A percentile compares a stretch with the other conserved stretches of the same genome.
Conservation (phyloP, 441 rosid genomes). For the Codiaeum variegatum region DNA sequence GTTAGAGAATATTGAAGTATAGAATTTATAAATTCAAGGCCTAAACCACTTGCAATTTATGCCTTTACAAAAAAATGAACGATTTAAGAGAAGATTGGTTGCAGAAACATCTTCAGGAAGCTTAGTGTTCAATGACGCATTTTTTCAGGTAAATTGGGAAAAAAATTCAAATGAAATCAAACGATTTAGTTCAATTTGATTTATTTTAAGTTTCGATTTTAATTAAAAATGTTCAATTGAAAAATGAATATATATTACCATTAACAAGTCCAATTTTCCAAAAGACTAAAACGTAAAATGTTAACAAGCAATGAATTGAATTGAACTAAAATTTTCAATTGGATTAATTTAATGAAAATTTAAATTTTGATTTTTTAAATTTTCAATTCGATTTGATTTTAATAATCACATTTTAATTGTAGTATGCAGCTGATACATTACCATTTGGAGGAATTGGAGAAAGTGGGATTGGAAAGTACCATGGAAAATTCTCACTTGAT, state of each 20-base stretch:
- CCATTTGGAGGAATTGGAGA: constrained; percentile 74
- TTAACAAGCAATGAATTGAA: no score
- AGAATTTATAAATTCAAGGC: constrained; percentile 50
- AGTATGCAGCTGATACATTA: constrained; percentile 49
- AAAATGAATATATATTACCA: no score
- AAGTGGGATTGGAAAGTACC: constrained; percentile 58
- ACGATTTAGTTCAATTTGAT: no score
- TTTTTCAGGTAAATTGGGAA: constrained; percentile 71
- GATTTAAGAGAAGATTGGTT: constrained; percentile 35
- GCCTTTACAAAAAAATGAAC: constrained; percentile 59
- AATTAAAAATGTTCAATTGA: no score
- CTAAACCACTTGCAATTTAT: constrained; percentile 72
- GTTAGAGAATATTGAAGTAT: constrained; percentile 68
- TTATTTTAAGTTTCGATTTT: no score
- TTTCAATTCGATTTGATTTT: no score
- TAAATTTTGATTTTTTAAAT: no score
- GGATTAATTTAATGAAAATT: no score
- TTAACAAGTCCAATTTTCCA: no score
- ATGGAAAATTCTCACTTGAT: constrained; percentile 64
- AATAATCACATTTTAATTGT: neutral
- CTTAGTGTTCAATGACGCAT: constrained; percentile 58
- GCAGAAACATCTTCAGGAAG: constrained; percentile 68
- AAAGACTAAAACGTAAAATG: no score
- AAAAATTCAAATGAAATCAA: no score
- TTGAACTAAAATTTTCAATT: no score